A percentile compares a stretch with the other conserved stretches of the same genome.
phyloP scores from a whole-genome alignment of 176 grass and related monocot species.

The Phyllostachys edulis region DNA sequence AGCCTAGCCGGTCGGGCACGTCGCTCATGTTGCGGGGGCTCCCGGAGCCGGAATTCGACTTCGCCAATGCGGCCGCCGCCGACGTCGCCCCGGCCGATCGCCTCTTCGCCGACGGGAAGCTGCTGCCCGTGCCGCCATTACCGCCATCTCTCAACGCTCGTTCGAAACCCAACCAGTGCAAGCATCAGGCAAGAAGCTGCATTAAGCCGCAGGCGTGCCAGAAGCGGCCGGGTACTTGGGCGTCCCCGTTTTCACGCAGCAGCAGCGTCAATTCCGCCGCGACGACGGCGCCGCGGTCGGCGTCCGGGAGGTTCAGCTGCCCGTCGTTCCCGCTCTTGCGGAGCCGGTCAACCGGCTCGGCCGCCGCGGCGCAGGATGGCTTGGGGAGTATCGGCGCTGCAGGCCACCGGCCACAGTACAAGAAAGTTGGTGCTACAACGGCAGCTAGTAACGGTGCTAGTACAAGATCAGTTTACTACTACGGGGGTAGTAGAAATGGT shows the following conservation, averaged over 20 bases:
- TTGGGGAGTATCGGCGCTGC: neutral
- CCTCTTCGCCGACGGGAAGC: conserved; percentile 56
- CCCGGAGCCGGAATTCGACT: conserved; percentile 42
- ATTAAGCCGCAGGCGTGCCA: neutral
- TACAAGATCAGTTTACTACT: conserved; percentile 40
- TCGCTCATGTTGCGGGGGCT: neutral
- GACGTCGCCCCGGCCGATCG: conserved; percentile 55
- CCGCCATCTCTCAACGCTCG: neutral
- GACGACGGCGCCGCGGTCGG: neutral
- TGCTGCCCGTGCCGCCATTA: conserved; percentile 45
- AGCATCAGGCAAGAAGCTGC: neutral
- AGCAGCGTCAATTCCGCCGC: conserved; percentile 47
- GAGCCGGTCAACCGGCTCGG: conserved; percentile 47
- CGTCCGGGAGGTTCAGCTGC: conserved; percentile 37
- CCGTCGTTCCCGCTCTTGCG: conserved; percentile 47
- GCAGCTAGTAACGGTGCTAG: neutral
- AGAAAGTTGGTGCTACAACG: neutral
- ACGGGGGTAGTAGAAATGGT: neutral
- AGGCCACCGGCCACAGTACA: conserved; percentile 2
- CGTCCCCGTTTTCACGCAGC: conserved; percentile 42
- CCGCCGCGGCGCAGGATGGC: neutral
- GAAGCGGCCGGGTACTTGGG: neutral
- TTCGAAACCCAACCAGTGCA: neutral
- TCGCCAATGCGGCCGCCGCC: conserved; percentile 10
- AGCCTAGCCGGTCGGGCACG: neutral